Percentiles rank a stretch among this genome's conserved stretches.
These are phyloP conservation scores for Nicotiana rustica DNA, from an alignment of 305 asterid species.

Conservation along the genomic window DNA sequence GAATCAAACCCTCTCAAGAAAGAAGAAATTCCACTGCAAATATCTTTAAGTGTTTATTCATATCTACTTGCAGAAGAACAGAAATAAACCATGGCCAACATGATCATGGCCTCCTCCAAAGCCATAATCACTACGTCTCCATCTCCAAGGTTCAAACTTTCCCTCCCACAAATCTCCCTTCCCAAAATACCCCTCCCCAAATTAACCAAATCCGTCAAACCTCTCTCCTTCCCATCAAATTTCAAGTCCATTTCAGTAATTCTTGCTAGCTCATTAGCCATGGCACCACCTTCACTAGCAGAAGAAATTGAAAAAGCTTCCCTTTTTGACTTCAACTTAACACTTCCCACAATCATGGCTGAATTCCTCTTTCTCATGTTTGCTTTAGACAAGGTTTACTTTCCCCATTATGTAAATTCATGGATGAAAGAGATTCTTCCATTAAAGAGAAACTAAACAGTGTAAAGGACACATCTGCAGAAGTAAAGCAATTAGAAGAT, in stretches of 20 bases:
- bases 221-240: slow-evolving; percentile 42
- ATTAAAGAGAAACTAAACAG: slow-evolving; percentile 75
- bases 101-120: slow-evolving; percentile 58
- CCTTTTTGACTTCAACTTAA: slow-evolving; percentile 88
- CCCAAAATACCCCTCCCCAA: slow-evolving; percentile 57
- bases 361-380: slow-evolving; percentile 88
- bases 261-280: slow-evolving; percentile 67
- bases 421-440: slow-evolving; percentile 87
- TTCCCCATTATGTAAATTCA: slow-evolving; percentile 83
- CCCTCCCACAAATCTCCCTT: slow-evolving; percentile 40
- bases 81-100: slow-evolving; percentile 46
- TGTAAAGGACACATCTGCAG: slow-evolving; percentile 88
- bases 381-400: slow-evolving; percentile 89
- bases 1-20: neutral
- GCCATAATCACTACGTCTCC: slow-evolving; percentile 36
- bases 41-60: neutral
- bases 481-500: slow-evolving; percentile 86
- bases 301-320: slow-evolving; percentile 76
- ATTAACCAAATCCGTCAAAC: slow-evolving; percentile 51
- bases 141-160: slow-evolving; percentile 42
- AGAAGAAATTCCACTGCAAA: neutral
- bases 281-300: slow-evolving; percentile 82
- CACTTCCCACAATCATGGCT: slow-evolving; percentile 78
- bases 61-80: slow-evolving; percentile 13
- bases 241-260: slow-evolving; percentile 48